Conservation (phyloP, 2,329 filamentous ascomycete species). For the Neofusicoccum cordaticola region DNA sequence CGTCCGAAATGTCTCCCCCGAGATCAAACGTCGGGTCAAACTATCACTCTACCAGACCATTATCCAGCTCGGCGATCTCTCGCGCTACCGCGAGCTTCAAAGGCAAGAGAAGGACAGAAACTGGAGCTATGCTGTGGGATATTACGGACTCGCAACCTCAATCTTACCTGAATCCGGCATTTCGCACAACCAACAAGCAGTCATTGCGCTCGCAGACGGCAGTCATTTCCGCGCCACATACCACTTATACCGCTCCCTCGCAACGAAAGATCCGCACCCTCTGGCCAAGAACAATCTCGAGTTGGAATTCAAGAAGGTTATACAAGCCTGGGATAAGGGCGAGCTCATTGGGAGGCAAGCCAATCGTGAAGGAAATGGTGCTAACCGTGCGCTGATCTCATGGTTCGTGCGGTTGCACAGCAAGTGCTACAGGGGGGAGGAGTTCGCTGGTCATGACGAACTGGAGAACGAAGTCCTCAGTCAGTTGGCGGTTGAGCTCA, state of each 20-base stretch:
- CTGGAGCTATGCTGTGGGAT: conserved; percentile 76
- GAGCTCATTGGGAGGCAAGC: conserved; percentile 42
- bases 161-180: conserved; percentile 76
- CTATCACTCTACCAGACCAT: conserved; percentile 78
- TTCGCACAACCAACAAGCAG: conserved; percentile 86
- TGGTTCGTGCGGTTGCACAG: conserved; percentile 89
- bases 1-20: conserved; percentile 37
- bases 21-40: conserved; percentile 57
- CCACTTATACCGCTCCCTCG: conserved; percentile 80
- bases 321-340: conserved; percentile 55
- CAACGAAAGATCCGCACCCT: conserved; percentile 70
- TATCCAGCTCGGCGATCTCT: conserved; percentile 84
- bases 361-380: conserved; percentile 49
- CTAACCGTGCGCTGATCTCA: conserved; percentile 63
- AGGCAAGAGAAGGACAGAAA: conserved; percentile 61
- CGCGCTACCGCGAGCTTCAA: conserved; percentile 76
- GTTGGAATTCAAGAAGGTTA: conserved; percentile 70
- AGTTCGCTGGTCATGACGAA: conserved; percentile 73
- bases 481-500: conserved; percentile 70
- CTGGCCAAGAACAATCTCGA: conserved; percentile 74
- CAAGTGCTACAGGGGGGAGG: conserved; percentile 73
- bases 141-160: conserved; percentile 78
- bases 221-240: conserved; percentile 85
- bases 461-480: conserved; percentile 82
- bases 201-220: conserved; percentile 74